Evolutionary conservation across 2,329 filamentous ascomycete species (phyloP).

Genomic region (Penicillium verrucosum): DNA sequence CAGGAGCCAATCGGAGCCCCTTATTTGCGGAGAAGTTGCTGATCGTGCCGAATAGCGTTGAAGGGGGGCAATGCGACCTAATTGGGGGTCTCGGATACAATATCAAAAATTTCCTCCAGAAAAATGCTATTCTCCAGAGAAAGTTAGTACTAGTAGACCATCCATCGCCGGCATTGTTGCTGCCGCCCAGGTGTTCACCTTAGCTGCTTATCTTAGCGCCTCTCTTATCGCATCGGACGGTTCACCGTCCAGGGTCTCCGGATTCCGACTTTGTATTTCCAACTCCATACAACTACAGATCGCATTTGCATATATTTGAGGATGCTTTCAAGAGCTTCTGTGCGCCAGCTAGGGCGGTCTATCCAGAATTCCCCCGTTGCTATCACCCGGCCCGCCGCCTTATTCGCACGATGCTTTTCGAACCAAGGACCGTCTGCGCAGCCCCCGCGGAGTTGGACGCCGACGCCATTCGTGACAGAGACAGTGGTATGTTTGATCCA

Average conservation of each 20-base stretch:
- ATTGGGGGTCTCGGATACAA: not conserved
- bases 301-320: constrained; percentile 1
- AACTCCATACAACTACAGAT: constrained; percentile 1
- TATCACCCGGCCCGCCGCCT: constrained; percentile 3
- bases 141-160: not conserved
- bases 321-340: constrained; percentile 25
- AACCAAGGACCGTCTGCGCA: constrained; percentile 27
- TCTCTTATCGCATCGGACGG: constrained; percentile 13
- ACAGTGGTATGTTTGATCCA: constrained; percentile 49
- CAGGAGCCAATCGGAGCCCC: constrained; percentile 15
- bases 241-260: constrained; percentile 5
- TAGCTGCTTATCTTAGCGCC: constrained; percentile 19
- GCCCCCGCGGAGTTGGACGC: constrained; percentile 46
- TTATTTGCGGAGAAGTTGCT: constrained; percentile 16
- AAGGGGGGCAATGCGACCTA: not conserved
- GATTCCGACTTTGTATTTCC: constrained; percentile 1
- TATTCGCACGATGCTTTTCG: constrained; percentile 28
- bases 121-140: not conserved
- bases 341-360: constrained; percentile 25
- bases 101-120: not conserved
- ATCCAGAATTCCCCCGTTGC: constrained; percentile 7
- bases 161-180: not conserved
- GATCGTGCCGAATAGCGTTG: not conserved
- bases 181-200: not conserved
- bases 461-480: constrained; percentile 55